Percentiles rank a stretch among this genome's conserved stretches.
These are phyloP conservation scores for Termitomyces eurrhizus DNA, from an alignment of 768 basidiomycete genomes.

Conservation along the genomic window DNA sequence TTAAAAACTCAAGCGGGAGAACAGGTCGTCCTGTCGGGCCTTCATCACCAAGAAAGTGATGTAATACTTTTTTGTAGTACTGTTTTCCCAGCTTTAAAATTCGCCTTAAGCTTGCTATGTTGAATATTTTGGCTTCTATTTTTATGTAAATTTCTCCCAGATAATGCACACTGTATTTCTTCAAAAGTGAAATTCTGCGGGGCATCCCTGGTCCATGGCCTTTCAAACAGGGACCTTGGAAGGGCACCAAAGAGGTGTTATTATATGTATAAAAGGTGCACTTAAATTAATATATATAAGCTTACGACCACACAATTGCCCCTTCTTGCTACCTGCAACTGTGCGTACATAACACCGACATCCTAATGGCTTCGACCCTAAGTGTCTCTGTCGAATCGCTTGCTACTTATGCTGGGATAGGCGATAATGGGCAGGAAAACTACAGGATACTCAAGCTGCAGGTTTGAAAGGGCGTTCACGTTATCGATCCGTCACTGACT, in stretches of 20 bases:
- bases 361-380: slow-evolving; percentile 9
- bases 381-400: slow-evolving; percentile 16
- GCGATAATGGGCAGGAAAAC: slow-evolving; percentile 10
- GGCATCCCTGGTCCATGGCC: neutral
- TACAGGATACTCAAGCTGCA: slow-evolving; percentile 18
- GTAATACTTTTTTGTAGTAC: neutral
- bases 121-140: neutral
- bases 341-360: neutral
- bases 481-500: neutral
- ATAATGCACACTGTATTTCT: neutral
- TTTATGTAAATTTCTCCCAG: neutral
- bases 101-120: neutral
- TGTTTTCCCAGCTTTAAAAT: neutral
- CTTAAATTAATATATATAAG: neutral
- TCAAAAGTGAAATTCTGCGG: neutral
- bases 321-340: neutral
- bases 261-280: neutral
- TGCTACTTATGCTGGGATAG: slow-evolving; percentile 13
- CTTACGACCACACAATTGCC: neutral
- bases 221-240: neutral
- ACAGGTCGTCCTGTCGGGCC: slow-evolving; percentile 15
- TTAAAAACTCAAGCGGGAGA: slow-evolving; percentile 14
- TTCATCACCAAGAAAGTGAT: neutral
- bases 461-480: slow-evolving; percentile 12
- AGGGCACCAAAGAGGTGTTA: neutral